Percentiles rank a stretch among this genome's conserved stretches.
Evolutionary conservation across 164 flowering plant genomes (phyloP).

Genomic region (Aristolochia fimbriata): DNA sequence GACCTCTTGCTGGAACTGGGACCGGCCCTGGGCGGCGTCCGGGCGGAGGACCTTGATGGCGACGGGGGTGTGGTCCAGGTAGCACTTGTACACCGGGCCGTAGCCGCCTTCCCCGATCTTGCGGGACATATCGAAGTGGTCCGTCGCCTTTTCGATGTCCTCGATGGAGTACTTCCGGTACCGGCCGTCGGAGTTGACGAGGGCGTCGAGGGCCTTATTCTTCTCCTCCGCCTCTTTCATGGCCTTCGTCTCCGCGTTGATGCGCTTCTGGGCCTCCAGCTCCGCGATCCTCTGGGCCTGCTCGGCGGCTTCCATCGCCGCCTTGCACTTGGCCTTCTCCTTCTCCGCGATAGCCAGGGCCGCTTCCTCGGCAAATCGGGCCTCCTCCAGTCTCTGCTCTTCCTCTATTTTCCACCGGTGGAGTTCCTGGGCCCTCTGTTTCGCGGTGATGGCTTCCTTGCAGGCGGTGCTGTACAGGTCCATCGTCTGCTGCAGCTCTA

Average conservation of each 20-base stretch:
- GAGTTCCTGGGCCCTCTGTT: constrained; percentile 74
- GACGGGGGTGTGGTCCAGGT: constrained; percentile 59
- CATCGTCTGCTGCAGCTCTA: constrained; percentile 66
- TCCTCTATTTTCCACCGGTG: constrained; percentile 83
- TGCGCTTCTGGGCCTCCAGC: constrained; percentile 62
- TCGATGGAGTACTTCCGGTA: constrained; percentile 61
- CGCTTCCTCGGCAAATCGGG: constrained; percentile 55
- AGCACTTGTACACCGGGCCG: constrained; percentile 59
- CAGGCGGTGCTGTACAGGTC: constrained; percentile 69
- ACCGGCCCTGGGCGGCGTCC: constrained; percentile 73
- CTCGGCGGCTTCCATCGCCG: constrained; percentile 69
- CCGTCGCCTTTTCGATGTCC: constrained; percentile 62
- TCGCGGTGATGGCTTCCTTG: constrained; percentile 61
- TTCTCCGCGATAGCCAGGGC: constrained; percentile 50
- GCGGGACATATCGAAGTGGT: constrained; percentile 30
- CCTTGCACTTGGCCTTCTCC: constrained; percentile 61
- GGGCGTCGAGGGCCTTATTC: constrained; percentile 24
- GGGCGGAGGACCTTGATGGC: constrained; percentile 72
- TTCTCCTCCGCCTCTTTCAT: constrained; percentile 50
- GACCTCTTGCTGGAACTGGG: constrained; percentile 75
- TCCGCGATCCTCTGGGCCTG: constrained; percentile 64
- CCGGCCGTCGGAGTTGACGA: constrained; percentile 28
- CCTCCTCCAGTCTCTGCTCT: constrained; percentile 51
- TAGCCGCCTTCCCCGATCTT: constrained; percentile 85
- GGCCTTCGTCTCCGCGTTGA: constrained; percentile 52